A percentile compares a stretch with the other conserved stretches of the same genome.
These are phyloP conservation scores for Fraxinus pennsylvanica DNA, from an alignment of 257 asterid species.

Conservation along the genomic window DNA sequence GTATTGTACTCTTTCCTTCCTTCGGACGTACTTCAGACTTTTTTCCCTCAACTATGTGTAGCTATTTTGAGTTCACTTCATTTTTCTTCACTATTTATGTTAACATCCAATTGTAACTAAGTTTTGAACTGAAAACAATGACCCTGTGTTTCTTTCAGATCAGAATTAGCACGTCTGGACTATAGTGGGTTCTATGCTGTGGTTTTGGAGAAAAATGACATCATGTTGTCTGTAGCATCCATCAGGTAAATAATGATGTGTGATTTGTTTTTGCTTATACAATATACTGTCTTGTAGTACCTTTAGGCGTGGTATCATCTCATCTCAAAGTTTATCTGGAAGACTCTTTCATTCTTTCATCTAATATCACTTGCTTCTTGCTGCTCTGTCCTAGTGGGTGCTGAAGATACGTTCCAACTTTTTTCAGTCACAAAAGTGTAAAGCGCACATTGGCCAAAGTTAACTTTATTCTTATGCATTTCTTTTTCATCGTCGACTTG, in stretches of 20 bases:
- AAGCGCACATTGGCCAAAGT: too few relatives aligned
- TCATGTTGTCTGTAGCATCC: slow-evolving; percentile 75
- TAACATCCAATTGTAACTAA: slow-evolving; percentile 1
- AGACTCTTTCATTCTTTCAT: slow-evolving; percentile 14
- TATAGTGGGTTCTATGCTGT: slow-evolving; percentile 80
- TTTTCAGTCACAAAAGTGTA: too few relatives aligned
- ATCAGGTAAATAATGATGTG: slow-evolving; percentile 63
- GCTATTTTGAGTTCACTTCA: neutral
- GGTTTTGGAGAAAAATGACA: slow-evolving; percentile 87
- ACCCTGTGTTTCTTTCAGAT: slow-evolving; percentile 53
- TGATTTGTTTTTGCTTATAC: neutral
- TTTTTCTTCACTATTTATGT: neutral
- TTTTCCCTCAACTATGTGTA: neutral
- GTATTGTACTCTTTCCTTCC: neutral
- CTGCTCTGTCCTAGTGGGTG: neutral
- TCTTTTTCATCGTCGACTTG: neutral
- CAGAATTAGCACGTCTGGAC: slow-evolving; percentile 83
- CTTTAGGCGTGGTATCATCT: neutral
- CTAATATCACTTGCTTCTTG: slow-evolving; percentile 3
- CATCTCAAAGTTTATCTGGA: neutral
- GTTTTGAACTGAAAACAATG: slow-evolving; percentile 27
- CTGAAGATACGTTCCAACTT: too few relatives aligned
- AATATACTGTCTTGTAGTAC: neutral
- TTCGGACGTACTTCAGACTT: neutral
- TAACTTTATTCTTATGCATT: too few relatives aligned